A percentile compares a stretch with the other conserved stretches of the same genome.
phyloP scores from a whole-genome alignment of 2,329 filamentous ascomycete genomes.

The Ophiostoma himal-ulmi region DNA sequence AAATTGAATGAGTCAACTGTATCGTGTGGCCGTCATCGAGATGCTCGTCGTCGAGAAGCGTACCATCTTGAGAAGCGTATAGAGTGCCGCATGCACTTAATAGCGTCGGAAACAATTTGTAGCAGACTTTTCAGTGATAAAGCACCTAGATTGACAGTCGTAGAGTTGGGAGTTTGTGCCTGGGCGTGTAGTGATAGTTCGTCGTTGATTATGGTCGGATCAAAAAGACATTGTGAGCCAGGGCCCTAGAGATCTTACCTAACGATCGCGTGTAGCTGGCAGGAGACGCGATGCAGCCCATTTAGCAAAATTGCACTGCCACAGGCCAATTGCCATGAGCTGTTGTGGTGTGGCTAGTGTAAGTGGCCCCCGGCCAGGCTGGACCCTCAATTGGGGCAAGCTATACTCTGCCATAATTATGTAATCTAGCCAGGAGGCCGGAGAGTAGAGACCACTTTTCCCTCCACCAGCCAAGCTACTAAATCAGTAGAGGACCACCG shows the following conservation, averaged over 20 bases:
- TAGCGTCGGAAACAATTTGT: background rate
- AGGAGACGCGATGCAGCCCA: constrained; percentile 22
- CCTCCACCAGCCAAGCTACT: constrained; percentile 6
- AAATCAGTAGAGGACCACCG: background rate
- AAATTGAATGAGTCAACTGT: background rate
- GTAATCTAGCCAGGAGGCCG: background rate
- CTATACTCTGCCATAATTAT: background rate
- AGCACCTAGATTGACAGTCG: background rate
- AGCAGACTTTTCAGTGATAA: background rate
- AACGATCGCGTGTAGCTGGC: constrained; percentile 18
- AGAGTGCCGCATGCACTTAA: constrained; percentile 8
- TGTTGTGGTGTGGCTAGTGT: constrained; percentile 17
- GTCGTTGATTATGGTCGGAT: background rate
- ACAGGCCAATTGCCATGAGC: constrained; percentile 11
- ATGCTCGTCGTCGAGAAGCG: background rate
- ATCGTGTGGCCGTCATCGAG: background rate
- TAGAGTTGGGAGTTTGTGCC: background rate
- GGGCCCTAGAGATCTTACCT: background rate
- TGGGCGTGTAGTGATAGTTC: background rate
- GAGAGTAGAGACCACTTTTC: constrained; percentile 18
- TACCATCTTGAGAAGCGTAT: constrained; percentile 19
- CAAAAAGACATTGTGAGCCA: background rate
- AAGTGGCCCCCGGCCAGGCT: background rate
- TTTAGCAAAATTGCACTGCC: constrained; percentile 20
- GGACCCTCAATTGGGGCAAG: background rate